These are phyloP conservation scores for Casuarina equisetifolia DNA, from an alignment of 306 rosid species.

Conservation along the genomic window DNA sequence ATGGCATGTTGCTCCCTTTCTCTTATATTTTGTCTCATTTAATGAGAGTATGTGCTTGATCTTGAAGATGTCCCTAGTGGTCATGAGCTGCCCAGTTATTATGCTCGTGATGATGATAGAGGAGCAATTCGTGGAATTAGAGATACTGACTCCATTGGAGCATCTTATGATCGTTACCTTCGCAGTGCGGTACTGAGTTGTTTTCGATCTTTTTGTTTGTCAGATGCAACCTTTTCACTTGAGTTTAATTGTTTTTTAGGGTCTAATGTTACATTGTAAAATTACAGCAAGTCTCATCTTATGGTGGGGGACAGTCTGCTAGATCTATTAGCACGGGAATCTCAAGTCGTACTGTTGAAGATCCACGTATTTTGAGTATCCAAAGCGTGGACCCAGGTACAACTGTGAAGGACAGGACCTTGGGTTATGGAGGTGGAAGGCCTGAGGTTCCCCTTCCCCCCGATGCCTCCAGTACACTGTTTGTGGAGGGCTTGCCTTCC, in stretches of 20 bases:
- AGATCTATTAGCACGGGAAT: constrained; percentile 63
- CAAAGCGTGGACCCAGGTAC: constrained; percentile 66
- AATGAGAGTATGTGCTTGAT: constrained; percentile 34
- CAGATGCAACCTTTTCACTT: neutral
- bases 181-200: constrained; percentile 72
- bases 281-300: constrained; percentile 72
- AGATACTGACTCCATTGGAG: constrained; percentile 88
- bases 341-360: constrained; percentile 60
- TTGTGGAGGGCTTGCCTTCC: constrained; percentile 94
- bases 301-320: constrained; percentile 71
- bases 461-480: constrained; percentile 87
- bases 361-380: constrained; percentile 54
- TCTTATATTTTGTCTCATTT: constrained; percentile 21
- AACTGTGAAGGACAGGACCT: constrained; percentile 55
- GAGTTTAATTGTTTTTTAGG: constrained; percentile 19
- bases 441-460: constrained; percentile 81
- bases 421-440: constrained; percentile 68
- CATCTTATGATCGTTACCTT: constrained; percentile 92
- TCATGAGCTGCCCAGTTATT: constrained; percentile 69
- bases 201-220: constrained; percentile 20
- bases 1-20: constrained; percentile 19
- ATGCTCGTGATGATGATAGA: constrained; percentile 76
- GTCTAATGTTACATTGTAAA: constrained; percentile 30
- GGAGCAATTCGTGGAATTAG: constrained; percentile 69
- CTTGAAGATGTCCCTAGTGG: constrained; percentile 65